Percentiles rank a stretch among this genome's conserved stretches.
Conservation (phyloP, 1,284 basidiomycete species). For the Psilocybe mexicana region DNA sequence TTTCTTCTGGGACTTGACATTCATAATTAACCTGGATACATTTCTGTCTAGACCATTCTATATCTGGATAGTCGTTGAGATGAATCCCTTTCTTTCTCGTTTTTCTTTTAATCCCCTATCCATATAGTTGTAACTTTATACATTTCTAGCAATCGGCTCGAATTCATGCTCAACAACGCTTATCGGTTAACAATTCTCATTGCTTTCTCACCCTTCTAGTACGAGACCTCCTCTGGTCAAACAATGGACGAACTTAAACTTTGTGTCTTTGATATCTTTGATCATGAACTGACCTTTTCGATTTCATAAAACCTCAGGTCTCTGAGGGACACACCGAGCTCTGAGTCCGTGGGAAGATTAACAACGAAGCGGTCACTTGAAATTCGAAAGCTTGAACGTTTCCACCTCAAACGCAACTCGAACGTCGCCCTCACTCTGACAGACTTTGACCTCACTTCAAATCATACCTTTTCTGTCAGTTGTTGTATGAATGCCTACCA, state of each 20-base stretch:
- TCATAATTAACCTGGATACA: neutral
- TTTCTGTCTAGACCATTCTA: constrained; percentile 1
- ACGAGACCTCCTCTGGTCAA: constrained; percentile 11
- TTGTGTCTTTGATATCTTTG: neutral
- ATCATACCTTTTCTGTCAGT: no score
- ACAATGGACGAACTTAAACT: constrained; percentile 21
- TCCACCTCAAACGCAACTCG: no score
- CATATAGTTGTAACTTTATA: constrained; percentile 16
- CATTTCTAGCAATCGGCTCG: constrained; percentile 8
- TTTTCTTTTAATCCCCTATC: constrained; percentile 12
- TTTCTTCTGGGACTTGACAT: neutral
- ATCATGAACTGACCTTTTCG: no score
- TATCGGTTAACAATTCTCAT: neutral
- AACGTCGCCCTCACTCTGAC: no score
- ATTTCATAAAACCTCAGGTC: no score
- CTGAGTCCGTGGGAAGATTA: no score
- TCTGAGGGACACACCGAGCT: no score
- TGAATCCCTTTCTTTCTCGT: constrained; percentile 6
- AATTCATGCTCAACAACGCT: constrained; percentile 9
- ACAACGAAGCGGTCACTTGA: no score
- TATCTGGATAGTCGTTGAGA: constrained; percentile 6
- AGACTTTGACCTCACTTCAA: no score
- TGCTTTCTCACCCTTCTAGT: constrained; percentile 13
- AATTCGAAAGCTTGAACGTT: no score
- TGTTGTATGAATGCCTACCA: no score